Percentiles rank a stretch among this genome's conserved stretches.
Evolutionary conservation across 768 basidiomycete species (phyloP).

Genomic region (Hygrocybe punicea): DNA sequence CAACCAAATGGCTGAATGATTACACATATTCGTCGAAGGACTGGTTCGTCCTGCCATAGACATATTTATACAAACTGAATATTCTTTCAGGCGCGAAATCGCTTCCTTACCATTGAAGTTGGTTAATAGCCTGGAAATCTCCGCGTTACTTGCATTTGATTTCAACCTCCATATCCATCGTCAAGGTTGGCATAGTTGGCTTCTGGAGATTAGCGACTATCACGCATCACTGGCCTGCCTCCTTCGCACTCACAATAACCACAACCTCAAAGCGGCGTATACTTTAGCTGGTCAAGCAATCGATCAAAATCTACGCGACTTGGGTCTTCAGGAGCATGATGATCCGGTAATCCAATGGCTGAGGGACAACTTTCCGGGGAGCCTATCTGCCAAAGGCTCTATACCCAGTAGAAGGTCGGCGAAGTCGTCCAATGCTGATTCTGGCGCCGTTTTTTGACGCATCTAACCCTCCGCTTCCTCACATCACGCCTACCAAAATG

Average conservation of each 20-base stretch:
- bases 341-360: too few species aligned
- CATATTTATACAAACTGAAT: background rate
- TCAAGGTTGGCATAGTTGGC: conserved; percentile 15
- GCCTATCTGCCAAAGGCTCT: too few species aligned
- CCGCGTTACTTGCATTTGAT: conserved; percentile 15
- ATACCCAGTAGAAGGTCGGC: too few species aligned
- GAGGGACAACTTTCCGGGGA: too few species aligned
- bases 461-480: too few species aligned
- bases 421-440: too few species aligned
- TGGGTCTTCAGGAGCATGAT: too few species aligned
- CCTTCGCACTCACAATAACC: background rate
- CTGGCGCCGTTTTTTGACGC: too few species aligned
- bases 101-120: conserved; percentile 6
- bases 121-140: conserved; percentile 14
- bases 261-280: too few species aligned
- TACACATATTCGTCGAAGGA: conserved; percentile 49
- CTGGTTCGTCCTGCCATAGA: conserved; percentile 39
- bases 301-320: too few species aligned
- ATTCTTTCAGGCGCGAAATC: background rate
- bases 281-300: too few species aligned
- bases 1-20: conserved; percentile 64
- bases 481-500: too few species aligned
- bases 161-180: conserved; percentile 15
- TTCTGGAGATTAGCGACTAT: conserved; percentile 1
- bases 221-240: background rate